These are phyloP conservation scores for Aspergillus mulundensis DNA, from an alignment of 495 filamentous ascomycete species.

Conservation along the genomic window DNA sequence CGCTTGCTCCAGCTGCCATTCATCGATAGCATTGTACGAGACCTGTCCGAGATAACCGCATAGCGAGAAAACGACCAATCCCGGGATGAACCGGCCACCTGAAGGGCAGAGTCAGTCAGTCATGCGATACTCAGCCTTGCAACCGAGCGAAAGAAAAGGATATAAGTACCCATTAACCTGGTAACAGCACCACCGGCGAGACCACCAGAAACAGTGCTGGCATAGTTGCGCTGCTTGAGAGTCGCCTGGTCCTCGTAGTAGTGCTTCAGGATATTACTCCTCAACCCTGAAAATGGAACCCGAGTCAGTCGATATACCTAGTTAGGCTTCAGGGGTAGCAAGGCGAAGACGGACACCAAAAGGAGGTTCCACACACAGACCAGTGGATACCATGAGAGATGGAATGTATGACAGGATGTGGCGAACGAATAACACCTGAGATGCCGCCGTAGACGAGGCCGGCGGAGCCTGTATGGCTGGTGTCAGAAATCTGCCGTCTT, in stretches of 20 bases:
- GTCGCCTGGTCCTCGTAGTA: constrained; percentile 48
- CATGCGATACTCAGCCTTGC: not conserved
- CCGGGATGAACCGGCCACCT: constrained; percentile 55
- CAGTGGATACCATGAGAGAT: constrained; percentile 71
- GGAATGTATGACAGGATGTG: constrained; percentile 65
- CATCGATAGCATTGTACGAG: constrained; percentile 53
- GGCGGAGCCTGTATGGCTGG: constrained; percentile 49
- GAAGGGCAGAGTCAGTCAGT: constrained; percentile 7
- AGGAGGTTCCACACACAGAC: constrained; percentile 71
- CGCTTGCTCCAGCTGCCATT: constrained; percentile 38
- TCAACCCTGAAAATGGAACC: constrained; percentile 28
- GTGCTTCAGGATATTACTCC: constrained; percentile 37
- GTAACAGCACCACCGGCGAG: constrained; percentile 62
- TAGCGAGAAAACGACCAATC: constrained; percentile 58
- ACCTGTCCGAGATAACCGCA: constrained; percentile 58
- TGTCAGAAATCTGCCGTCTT: not conserved
- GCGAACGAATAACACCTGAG: constrained; percentile 62
- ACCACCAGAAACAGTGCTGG: constrained; percentile 64
- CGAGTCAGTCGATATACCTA: constrained; percentile 4
- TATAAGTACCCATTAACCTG: constrained; percentile 56
- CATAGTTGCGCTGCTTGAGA: constrained; percentile 52
- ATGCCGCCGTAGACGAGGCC: constrained; percentile 72
- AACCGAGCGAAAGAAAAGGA: not conserved
- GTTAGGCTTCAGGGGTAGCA: not conserved
- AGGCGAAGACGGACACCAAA: constrained; percentile 57